These are phyloP conservation scores for Tetrahymena borealis DNA, from an alignment of 73 alveolate species.

Conservation along the genomic window DNA sequence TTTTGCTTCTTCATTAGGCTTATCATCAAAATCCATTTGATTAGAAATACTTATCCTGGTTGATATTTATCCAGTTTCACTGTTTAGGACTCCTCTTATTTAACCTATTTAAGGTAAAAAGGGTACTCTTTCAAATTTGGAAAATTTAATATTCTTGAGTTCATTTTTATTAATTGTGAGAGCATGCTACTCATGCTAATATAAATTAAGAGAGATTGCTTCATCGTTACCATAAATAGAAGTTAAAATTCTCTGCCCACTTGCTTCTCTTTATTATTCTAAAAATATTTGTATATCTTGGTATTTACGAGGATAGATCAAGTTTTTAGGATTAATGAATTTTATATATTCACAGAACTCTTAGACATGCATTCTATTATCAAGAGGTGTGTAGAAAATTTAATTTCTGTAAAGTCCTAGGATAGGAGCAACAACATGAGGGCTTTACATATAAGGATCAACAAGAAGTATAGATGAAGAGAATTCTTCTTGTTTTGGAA, in stretches of 20 bases:
- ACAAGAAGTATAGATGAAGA: background rate
- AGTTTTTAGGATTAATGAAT: background rate
- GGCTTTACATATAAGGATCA: background rate
- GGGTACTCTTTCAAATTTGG: background rate
- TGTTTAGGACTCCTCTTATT: background rate
- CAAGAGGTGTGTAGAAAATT: background rate
- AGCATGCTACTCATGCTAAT: background rate
- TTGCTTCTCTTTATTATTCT: background rate
- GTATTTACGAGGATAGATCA: background rate
- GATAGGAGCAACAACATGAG: background rate
- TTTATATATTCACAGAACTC: background rate
- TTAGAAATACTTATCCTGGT: background rate
- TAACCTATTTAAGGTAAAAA: background rate
- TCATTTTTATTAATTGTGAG: background rate
- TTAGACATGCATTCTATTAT: background rate
- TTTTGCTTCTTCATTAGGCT: background rate
- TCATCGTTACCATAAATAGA: background rate
- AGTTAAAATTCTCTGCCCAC: background rate
- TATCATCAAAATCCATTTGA: background rate
- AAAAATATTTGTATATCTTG: background rate
- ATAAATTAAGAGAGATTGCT: background rate
- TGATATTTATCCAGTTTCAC: background rate
- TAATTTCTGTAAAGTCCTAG: background rate
- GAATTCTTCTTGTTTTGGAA: background rate
- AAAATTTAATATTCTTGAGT: background rate